Percentiles rank a stretch among this genome's conserved stretches.
phyloP scores from a whole-genome alignment of 257 asterid genomes.

The Nicotiana tabacum region DNA sequence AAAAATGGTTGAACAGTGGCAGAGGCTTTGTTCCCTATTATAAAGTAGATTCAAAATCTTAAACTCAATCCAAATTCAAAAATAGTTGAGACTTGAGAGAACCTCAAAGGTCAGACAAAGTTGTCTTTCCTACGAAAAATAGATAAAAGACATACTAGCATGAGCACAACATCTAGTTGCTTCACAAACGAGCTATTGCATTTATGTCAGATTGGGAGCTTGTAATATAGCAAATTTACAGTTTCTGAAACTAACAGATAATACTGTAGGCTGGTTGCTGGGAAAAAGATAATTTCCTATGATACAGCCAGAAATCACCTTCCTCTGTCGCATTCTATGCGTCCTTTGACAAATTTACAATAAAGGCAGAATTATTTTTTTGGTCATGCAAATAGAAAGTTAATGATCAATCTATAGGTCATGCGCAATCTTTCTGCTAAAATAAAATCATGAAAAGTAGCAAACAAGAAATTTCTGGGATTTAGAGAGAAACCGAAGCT shows the following conservation, averaged over 20 bases:
- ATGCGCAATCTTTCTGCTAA: background rate
- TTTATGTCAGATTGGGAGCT: background rate
- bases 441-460: background rate
- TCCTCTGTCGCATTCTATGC: background rate
- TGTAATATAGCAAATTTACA: background rate
- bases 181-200: background rate
- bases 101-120: background rate
- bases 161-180: background rate
- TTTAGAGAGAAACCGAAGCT: background rate
- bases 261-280: background rate
- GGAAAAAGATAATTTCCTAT: background rate
- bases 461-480: background rate
- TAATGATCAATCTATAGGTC: background rate
- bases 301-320: background rate
- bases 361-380: background rate
- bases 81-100: background rate
- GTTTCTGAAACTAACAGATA: background rate
- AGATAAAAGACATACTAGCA: background rate
- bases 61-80: background rate
- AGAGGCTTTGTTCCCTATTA: conserved; percentile 70
- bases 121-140: background rate
- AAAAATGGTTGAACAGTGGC: conserved; percentile 83
- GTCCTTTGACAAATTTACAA: background rate
- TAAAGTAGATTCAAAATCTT: conserved; percentile 17
- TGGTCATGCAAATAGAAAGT: background rate